Evolutionary conservation across 257 asterid genomes (phyloP).

Genomic region (Nicotiana paniculata): DNA sequence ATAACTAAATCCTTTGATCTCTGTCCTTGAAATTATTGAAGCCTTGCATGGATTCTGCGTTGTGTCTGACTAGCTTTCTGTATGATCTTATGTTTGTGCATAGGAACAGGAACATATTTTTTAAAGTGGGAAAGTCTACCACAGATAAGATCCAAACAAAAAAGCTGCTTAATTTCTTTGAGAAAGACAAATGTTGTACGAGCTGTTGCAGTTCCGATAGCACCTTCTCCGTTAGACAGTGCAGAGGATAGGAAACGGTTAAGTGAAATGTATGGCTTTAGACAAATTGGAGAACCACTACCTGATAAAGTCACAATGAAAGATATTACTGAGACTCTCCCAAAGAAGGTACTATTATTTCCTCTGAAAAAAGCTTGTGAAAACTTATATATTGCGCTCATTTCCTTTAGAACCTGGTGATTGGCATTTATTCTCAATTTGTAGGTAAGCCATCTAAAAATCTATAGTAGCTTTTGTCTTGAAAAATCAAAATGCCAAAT

Average conservation of each 20-base stretch:
- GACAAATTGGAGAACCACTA: conserved; percentile 87
- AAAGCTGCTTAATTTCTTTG: conserved; percentile 32
- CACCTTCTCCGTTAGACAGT: conserved; percentile 49
- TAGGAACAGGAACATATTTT: conserved; percentile 40
- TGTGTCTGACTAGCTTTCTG: not conserved
- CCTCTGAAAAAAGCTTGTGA: not conserved
- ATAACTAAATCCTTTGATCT: not conserved
- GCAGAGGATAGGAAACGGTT: conserved; percentile 50
- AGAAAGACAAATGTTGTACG: conserved; percentile 37
- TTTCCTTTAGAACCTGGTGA: not conserved
- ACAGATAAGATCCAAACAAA: conserved; percentile 28
- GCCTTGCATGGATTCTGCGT: not conserved
- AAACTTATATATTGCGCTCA: not conserved
- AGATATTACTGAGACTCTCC: conserved; percentile 71
- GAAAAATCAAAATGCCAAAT: too few relatives aligned
- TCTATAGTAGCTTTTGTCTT: too few relatives aligned
- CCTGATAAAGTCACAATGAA: conserved; percentile 70
- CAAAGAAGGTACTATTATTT: conserved; percentile 55
- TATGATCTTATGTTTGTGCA: not conserved
- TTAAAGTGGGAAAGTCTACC: conserved; percentile 54
- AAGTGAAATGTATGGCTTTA: conserved; percentile 68
- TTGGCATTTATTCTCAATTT: not conserved
- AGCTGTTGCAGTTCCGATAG: conserved; percentile 67
- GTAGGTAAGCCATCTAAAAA: too few relatives aligned
- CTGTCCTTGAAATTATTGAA: not conserved